Conservation (phyloP, 2,329 filamentous ascomycete genomes). For the Chrysoporthe cubensis region DNA sequence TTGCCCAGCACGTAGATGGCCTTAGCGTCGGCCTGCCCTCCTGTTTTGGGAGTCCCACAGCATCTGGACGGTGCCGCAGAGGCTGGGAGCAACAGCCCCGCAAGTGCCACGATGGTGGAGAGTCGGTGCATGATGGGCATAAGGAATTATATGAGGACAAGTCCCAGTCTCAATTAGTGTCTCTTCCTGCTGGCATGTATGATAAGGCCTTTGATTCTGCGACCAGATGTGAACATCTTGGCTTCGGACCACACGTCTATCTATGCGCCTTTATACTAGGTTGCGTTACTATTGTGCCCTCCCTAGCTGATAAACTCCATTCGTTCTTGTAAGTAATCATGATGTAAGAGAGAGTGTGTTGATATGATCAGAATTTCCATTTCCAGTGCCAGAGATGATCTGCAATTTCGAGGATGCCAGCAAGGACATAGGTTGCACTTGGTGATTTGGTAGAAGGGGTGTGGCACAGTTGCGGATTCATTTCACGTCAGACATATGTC, state of each 20-base stretch:
- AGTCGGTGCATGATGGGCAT: conserved; percentile 9
- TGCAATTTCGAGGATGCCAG: background rate
- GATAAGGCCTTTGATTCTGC: background rate
- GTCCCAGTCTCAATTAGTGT: background rate
- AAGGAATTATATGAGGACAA: background rate
- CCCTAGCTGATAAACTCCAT: background rate
- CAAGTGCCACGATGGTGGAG: background rate
- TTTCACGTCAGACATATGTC: too few species aligned
- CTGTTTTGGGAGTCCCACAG: background rate
- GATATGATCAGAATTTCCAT: background rate
- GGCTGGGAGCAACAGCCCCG: background rate
- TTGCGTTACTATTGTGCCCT: background rate
- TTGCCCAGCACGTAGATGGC: conserved; percentile 62
- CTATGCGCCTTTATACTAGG: too few species aligned
- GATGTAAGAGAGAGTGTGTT: background rate
- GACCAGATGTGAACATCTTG: too few species aligned
- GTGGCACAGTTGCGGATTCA: background rate
- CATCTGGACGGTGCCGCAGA: conserved; percentile 1
- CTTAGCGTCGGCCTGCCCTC: conserved; percentile 11
- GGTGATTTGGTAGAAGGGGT: background rate
- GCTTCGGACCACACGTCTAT: too few species aligned
- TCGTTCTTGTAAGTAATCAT: background rate
- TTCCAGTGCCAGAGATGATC: background rate
- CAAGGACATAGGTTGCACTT: background rate
- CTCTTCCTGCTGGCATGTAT: background rate